Evolutionary conservation across 2,329 filamentous ascomycete species (phyloP).

Genomic region (Fusarium pseudocircinatum): DNA sequence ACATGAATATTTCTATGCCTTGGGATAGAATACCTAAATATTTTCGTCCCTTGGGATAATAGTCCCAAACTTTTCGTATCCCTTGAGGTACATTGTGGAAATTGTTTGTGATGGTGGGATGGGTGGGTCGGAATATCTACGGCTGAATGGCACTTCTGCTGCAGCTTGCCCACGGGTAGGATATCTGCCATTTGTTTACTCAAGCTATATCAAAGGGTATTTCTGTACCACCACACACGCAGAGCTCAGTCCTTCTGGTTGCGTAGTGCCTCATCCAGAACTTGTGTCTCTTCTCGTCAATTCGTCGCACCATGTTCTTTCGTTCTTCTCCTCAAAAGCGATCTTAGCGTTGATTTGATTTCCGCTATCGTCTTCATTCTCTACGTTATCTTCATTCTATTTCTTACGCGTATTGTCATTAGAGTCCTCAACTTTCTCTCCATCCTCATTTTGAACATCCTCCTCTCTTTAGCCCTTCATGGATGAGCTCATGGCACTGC

Average conservation of each 20-base stretch:
- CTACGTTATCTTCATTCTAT: neutral
- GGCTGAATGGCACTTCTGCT: accelerated
- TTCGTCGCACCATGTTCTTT: too few species aligned
- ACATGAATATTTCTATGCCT: too few species aligned
- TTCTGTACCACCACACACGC: neutral
- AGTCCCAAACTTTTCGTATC: neutral
- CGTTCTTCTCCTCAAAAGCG: too few species aligned
- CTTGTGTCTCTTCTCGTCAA: neutral
- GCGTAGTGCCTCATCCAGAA: neutral
- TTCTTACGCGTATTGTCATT: too few species aligned
- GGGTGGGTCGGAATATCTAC: neutral
- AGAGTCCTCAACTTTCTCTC: neutral
- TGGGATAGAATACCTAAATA: too few species aligned
- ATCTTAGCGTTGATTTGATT: too few species aligned
- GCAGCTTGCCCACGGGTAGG: neutral
- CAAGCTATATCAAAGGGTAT: neutral
- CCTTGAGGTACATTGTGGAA: accelerated
- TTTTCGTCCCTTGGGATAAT: too few species aligned
- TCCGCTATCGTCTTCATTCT: too few species aligned
- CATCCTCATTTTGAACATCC: neutral
- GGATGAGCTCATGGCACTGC: accelerated
- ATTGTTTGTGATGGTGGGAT: neutral
- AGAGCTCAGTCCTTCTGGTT: accelerated
- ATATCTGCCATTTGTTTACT: neutral
- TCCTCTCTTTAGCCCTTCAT: neutral